Percentiles rank a stretch among this genome's conserved stretches.
phyloP scores from a whole-genome alignment of 768 basidiomycete species.

The Lyophyllum semitale region DNA sequence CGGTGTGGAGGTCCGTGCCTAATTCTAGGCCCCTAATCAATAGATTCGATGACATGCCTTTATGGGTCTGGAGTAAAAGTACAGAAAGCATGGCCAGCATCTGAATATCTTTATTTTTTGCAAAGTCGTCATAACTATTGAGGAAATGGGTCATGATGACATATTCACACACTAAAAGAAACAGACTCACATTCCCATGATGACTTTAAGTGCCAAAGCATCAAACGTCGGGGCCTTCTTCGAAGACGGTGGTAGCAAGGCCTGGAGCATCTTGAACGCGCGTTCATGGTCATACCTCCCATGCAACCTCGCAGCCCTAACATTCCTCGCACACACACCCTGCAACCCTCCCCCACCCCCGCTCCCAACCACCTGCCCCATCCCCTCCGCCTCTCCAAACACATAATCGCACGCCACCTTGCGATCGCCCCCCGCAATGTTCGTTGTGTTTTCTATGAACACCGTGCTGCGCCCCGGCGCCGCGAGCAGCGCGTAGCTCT shows the following conservation, averaged over 20 bases:
- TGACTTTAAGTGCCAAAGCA: slow-evolving; percentile 36
- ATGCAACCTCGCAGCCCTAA: slow-evolving; percentile 53
- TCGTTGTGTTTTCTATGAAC: slow-evolving; percentile 53
- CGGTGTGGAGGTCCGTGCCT: not conserved
- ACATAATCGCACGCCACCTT: slow-evolving; percentile 66
- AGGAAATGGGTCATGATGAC: not conserved
- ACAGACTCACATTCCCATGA: slow-evolving; percentile 48
- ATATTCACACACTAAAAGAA: not conserved
- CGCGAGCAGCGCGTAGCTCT: slow-evolving; percentile 44
- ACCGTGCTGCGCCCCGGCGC: slow-evolving; percentile 56
- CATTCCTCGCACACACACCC: slow-evolving; percentile 61
- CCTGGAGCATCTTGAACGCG: slow-evolving; percentile 56
- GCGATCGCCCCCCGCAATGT: slow-evolving; percentile 52
- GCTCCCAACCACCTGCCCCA: slow-evolving; percentile 1
- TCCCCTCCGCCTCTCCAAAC: slow-evolving; percentile 33
- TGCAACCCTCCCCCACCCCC: slow-evolving; percentile 31
- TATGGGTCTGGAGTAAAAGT: slow-evolving; percentile 58
- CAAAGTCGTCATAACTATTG: slow-evolving; percentile 41
- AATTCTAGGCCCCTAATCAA: slow-evolving; percentile 11
- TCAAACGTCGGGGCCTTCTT: slow-evolving; percentile 25
- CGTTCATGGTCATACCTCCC: slow-evolving; percentile 74
- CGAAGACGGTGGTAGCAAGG: slow-evolving; percentile 41
- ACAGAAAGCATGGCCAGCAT: slow-evolving; percentile 79
- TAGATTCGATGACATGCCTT: slow-evolving; percentile 21
- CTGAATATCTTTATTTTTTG: slow-evolving; percentile 66